A percentile compares a stretch with the other conserved stretches of the same genome.
Conservation (phyloP, 768 basidiomycete species). For the Hericium erinaceus region DNA sequence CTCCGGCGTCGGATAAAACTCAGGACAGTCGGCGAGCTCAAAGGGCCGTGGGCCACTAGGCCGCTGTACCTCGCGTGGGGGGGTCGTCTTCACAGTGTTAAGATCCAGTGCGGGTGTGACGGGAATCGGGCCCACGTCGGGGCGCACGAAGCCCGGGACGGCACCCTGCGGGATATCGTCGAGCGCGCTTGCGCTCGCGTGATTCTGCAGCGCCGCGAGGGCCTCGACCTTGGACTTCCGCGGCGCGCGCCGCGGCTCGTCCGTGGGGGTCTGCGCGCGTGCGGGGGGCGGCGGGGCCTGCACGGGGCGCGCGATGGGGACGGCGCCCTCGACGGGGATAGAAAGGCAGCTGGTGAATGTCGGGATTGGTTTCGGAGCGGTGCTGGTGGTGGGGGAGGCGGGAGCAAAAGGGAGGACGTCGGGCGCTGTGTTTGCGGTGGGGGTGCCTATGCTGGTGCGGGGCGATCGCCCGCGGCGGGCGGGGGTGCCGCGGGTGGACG, state of each 20-base stretch:
- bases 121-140: slow-evolving; percentile 41
- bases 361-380: slow-evolving; percentile 29
- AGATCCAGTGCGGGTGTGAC: slow-evolving; percentile 58
- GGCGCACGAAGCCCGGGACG: slow-evolving; percentile 25
- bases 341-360: slow-evolving; percentile 58
- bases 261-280: neutral
- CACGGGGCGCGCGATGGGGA: slow-evolving; percentile 36
- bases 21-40: slow-evolving; percentile 81
- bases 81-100: slow-evolving; percentile 59
- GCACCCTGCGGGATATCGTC: slow-evolving; percentile 43
- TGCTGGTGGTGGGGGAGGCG: slow-evolving; percentile 1
- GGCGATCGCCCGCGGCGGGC: slow-evolving; percentile 6
- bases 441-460: slow-evolving; percentile 5
- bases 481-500: slow-evolving; percentile 14
- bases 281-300: slow-evolving; percentile 2
- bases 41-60: slow-evolving; percentile 57
- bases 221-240: slow-evolving; percentile 90
- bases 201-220: slow-evolving; percentile 65
- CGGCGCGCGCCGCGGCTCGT: slow-evolving; percentile 49
- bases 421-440: slow-evolving; percentile 10
- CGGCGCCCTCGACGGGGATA: slow-evolving; percentile 69
- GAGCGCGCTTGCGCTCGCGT: slow-evolving; percentile 48
- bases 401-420: slow-evolving; percentile 10
- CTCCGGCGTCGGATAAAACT: slow-evolving; percentile 79
- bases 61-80: slow-evolving; percentile 35